These are phyloP conservation scores for Geotrichum klebahnii DNA, from an alignment of 1,139 yeast species.

Conservation along the genomic window DNA sequence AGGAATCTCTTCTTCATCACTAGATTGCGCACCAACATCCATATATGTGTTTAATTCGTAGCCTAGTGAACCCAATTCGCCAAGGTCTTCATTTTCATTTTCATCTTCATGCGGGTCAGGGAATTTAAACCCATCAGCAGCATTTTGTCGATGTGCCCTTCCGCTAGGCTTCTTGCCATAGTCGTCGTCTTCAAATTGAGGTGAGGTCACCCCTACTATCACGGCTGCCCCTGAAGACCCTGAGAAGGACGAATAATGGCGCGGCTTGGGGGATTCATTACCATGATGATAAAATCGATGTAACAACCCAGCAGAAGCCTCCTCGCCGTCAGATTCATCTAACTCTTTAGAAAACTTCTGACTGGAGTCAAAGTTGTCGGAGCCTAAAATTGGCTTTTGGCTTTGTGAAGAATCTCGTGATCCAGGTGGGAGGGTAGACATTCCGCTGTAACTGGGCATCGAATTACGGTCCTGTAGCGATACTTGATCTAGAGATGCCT, in stretches of 20 bases:
- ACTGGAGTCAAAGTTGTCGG: background rate
- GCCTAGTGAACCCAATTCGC: background rate
- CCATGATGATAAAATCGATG: background rate
- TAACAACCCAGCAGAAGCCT: background rate
- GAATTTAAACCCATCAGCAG: background rate
- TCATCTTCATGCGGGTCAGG: background rate
- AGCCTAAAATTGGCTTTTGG: background rate
- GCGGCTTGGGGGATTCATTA: background rate
- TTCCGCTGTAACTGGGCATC: conserved; percentile 1
- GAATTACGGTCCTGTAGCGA: background rate
- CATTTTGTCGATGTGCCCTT: no score
- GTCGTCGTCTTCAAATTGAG: no score
- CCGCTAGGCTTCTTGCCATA: no score
- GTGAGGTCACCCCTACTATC: conserved; percentile 8
- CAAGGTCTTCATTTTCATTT: background rate
- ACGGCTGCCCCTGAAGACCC: conserved; percentile 10
- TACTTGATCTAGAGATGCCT: background rate
- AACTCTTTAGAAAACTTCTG: background rate
- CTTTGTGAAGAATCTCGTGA: background rate
- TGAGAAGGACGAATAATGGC: conserved; percentile 1
- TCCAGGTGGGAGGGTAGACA: background rate
- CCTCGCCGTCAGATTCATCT: background rate
- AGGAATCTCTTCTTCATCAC: conserved; percentile 3
- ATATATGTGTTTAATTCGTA: conserved; percentile 2
- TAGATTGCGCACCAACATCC: background rate